Percentiles rank a stretch among this genome's conserved stretches.
Evolutionary conservation across 2,329 filamentous ascomycete species (phyloP).

Genomic region (Talaromyces sp.): DNA sequence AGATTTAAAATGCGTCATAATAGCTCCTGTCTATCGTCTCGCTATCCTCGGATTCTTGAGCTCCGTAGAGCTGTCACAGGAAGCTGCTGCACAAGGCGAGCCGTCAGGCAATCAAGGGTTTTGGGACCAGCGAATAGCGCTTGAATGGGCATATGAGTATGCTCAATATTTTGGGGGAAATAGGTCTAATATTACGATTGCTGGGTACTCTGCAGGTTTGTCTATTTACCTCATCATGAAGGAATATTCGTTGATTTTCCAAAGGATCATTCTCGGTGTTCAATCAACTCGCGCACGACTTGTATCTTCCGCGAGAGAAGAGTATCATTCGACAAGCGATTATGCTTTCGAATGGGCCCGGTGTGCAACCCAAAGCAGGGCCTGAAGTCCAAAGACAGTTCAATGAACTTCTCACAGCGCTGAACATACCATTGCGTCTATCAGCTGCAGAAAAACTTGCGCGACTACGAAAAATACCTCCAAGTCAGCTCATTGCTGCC

Average conservation of each 20-base stretch:
- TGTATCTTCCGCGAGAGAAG: constrained; percentile 46
- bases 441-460: constrained; percentile 44
- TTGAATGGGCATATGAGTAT: constrained; percentile 55
- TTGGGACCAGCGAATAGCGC: constrained; percentile 55
- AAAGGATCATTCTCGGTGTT: constrained; percentile 53
- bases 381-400: constrained; percentile 51
- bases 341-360: constrained; percentile 54
- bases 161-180: constrained; percentile 52
- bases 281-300: constrained; percentile 56
- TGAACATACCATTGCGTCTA: constrained; percentile 44
- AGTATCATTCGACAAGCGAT: constrained; percentile 50
- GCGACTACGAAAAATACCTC: constrained; percentile 41
- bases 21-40: constrained; percentile 56
- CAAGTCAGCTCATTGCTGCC: constrained; percentile 42
- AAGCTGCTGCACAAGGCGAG: constrained; percentile 33
- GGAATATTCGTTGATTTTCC: not conserved
- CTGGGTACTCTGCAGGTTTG: constrained; percentile 54
- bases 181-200: constrained; percentile 50
- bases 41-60: constrained; percentile 57
- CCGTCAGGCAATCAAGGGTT: constrained; percentile 53
- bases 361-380: constrained; percentile 51
- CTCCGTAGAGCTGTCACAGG: constrained; percentile 45
- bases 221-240: not conserved
- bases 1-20: constrained; percentile 48
- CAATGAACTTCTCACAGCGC: constrained; percentile 45